Base-by-base conservation (phyloP, 176 grass and related monocot genomes). In the Microstegium vimineum region DNA sequence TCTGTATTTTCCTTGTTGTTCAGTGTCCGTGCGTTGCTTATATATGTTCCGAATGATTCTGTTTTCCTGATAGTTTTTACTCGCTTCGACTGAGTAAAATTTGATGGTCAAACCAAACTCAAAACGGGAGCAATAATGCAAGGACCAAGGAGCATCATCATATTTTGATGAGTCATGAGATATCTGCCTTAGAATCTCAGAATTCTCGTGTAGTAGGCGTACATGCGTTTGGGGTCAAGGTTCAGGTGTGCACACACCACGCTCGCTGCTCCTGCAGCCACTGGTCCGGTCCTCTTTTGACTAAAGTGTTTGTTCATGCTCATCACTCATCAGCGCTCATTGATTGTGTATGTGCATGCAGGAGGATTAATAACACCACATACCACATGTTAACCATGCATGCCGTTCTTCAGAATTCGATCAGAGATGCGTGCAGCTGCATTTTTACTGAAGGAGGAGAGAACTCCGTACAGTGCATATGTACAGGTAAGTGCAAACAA, bases 211-310 rank as follows among this genome's bases (percentile, higher is more conserved):
- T n/a, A n/a, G 61, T 27, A 64, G 70, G 35, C 45, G 23, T 38
- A 18, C 66, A 80, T 80, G 63, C 38, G n/a, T 75, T 66, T 43
- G 61, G 31, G 37, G 13, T 51, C 71, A 84, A 17, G 52, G 33
- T 80, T 84, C 87, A 89, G 77, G 77, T 70, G 41, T 85, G 71
- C 76, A n/a, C n/a, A n/a, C n/a, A n/a, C n/a, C n/a, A n/a, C n/a
- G n/a, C 74, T 80, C 36, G 12, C 26, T 51, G 80, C 23, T 60
- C 10, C 63, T 82, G 12, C n/a, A 73, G 11, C 18, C 38, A 26
- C 4, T 46, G 38, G 37, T 35, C 63, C 79, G 38, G 37, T 35
- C 63, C 79, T 18, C 2, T 84, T 83, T 62, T 62, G 69, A 54
- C 68, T 54, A 6, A 20, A 27, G 6, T 62, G 23, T 52, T 57